Evolutionary conservation across 2,329 filamentous ascomycete genomes (phyloP).

Genomic region (Cordyceps militaris): DNA sequence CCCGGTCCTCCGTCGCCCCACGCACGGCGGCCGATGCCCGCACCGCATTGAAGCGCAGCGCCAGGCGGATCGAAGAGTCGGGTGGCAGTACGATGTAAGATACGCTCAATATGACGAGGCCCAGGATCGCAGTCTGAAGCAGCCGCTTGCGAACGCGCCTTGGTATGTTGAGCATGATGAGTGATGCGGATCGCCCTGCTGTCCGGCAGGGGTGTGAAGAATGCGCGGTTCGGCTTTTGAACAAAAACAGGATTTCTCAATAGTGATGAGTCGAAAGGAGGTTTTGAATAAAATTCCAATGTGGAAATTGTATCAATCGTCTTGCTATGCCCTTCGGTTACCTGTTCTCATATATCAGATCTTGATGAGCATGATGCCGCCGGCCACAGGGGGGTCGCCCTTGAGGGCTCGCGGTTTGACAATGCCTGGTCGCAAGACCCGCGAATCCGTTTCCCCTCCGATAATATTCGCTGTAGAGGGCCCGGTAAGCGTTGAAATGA

Average conservation of each 20-base stretch:
- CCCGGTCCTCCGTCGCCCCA: constrained; percentile 24
- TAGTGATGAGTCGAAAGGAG: background rate
- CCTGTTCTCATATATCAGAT: background rate
- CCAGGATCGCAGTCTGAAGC: constrained; percentile 17
- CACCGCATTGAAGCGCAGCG: constrained; percentile 27
- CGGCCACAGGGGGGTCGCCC: background rate
- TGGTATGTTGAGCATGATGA: constrained; percentile 20
- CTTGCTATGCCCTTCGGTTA: background rate
- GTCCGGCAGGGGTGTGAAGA: background rate
- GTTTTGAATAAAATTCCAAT: background rate
- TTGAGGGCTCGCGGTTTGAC: background rate
- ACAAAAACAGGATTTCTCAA: background rate
- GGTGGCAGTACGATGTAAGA: constrained; percentile 26
- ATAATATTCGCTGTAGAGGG: no score
- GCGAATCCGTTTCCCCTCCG: background rate
- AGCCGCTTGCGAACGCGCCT: constrained; percentile 26
- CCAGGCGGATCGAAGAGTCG: constrained; percentile 27
- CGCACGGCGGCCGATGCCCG: constrained; percentile 27
- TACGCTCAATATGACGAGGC: constrained; percentile 21
- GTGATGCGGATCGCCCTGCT: background rate
- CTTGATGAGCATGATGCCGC: background rate
- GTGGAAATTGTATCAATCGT: background rate
- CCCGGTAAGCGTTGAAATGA: background rate
- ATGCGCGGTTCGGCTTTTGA: background rate
- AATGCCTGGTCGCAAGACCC: background rate